A percentile compares a stretch with the other conserved stretches of the same genome.
Conservation (phyloP, 2,329 filamentous ascomycete genomes). For the Pleurostoma richardsiae region DNA sequence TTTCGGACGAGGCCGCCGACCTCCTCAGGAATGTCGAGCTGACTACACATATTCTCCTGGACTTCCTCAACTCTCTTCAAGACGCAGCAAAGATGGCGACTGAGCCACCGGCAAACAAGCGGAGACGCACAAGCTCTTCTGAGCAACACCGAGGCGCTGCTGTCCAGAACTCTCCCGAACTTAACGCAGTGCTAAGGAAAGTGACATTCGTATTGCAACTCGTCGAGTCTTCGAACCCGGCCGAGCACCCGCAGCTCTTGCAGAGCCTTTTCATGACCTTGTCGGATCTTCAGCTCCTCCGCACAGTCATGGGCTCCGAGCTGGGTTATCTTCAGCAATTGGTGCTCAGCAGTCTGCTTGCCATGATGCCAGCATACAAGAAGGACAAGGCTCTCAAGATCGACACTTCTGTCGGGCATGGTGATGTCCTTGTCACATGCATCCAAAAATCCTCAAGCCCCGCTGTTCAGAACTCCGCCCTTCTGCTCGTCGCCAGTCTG, state of each 20-base stretch:
- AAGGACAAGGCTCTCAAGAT: conserved; percentile 56
- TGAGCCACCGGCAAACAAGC: conserved; percentile 69
- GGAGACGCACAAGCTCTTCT: conserved; percentile 71
- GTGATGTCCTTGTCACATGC: conserved; percentile 89
- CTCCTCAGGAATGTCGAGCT: conserved; percentile 70
- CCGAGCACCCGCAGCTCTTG: conserved; percentile 70
- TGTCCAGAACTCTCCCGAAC: conserved; percentile 57
- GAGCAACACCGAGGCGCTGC: conserved; percentile 58
- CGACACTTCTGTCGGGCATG: conserved; percentile 74
- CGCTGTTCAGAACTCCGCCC: conserved; percentile 86
- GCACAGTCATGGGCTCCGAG: conserved; percentile 75
- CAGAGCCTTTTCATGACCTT: conserved; percentile 77
- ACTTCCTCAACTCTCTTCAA: conserved; percentile 70
- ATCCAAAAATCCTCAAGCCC: conserved; percentile 88
- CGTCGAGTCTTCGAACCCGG: conserved; percentile 74
- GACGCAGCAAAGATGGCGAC: conserved; percentile 68
- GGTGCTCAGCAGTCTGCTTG: conserved; percentile 73
- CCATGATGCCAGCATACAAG: conserved; percentile 77
- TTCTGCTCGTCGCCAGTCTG: conserved; percentile 81
- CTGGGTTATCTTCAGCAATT: conserved; percentile 87
- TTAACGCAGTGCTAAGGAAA: conserved; percentile 65
- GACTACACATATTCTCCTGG: conserved; percentile 64
- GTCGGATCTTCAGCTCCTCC: conserved; percentile 82
- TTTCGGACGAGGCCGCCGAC: conserved; percentile 60
- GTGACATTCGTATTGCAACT: conserved; percentile 86